A percentile compares a stretch with the other conserved stretches of the same genome.
Conservation (phyloP, 305 asterid genomes). For the Plantago coronopus region DNA sequence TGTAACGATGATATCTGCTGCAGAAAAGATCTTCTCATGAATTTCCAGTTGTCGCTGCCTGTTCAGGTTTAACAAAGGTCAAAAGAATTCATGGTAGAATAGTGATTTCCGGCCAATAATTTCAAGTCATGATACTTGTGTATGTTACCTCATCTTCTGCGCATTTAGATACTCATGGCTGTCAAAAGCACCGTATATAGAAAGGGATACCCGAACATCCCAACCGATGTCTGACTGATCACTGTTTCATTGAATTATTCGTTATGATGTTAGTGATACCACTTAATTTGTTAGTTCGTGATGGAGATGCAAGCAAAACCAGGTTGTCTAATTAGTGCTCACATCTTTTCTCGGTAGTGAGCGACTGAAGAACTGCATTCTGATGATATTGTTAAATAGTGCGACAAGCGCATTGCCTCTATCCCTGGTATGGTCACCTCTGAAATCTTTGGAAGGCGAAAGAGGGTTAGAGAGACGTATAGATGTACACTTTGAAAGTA, state of each 20-base stretch:
- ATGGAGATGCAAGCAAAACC: not conserved
- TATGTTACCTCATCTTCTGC: conserved; percentile 56
- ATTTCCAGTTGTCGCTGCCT: conserved; percentile 70
- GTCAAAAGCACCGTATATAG: conserved; percentile 63
- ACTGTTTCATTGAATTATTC: conserved; percentile 30
- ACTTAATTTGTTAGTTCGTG: not conserved
- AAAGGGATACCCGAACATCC: conserved; percentile 81
- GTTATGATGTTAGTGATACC: not conserved
- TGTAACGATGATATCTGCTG: conserved; percentile 79
- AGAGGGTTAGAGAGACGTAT: too few species aligned
- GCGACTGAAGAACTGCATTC: conserved; percentile 64
- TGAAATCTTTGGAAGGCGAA: conserved; percentile 38
- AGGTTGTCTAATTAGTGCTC: conserved; percentile 19
- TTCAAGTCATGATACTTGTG: not conserved
- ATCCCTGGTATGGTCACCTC: conserved; percentile 81
- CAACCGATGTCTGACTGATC: conserved; percentile 59
- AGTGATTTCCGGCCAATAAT: not conserved
- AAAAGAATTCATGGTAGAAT: not conserved
- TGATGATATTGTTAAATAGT: conserved; percentile 74
- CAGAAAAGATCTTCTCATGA: conserved; percentile 59
- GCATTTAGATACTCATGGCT: conserved; percentile 86
- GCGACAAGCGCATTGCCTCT: conserved; percentile 88
- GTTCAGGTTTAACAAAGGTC: not conserved
- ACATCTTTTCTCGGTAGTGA: conserved; percentile 47
- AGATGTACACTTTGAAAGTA: not conserved